Base-by-base conservation (phyloP, 371 early-diverging fungal genomes). In the Mucor velutinosus region DNA sequence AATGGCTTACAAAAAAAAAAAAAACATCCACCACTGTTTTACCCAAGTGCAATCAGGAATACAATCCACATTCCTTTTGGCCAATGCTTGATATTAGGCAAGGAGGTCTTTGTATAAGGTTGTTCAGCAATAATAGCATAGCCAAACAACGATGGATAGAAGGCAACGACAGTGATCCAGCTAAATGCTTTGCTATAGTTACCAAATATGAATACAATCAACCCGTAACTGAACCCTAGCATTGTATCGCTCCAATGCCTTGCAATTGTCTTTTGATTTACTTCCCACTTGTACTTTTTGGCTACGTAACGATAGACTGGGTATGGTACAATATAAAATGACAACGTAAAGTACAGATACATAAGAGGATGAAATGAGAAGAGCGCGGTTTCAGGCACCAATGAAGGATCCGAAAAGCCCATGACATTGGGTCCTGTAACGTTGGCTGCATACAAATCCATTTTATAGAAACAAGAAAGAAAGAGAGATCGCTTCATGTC, bases 201-300 rank as follows among this genome's bases (percentile, higher is more conserved):
- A 29, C 94, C 94, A 83, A 93, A 86, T n/a, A 90, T 87, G 78
- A 94, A 94, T 7, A 94, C 70, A n/a, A 93, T 76, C 23, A 86
- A 78, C 6, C 86, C 80, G 70, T 90, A 92, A 2, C 82, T 72
- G 15, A 90, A 73, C 0, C 85, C 88, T 17, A 78, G 67, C 47
- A 89, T 71, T 5, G 87, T 27, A 70, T 92, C 91, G 64, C 87
- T 86, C 70, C 86, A 92, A 58, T 90, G 90, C 29, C 90, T 81
- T 11, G 86, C 87, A 7, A 86, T 69, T 17, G 87, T 81, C 64
- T 92, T 91, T 17, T 72, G 67, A 37, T 86, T 84, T 21, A 83
- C 78, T 70, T 93, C 93, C 87, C 90, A 90, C 27, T 86, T 80
- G 59, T 83, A 86, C 15, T 76, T 73, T 17, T 87, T 81, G 2